Conservation (phyloP, 345 rosid species). For the Chamaenerion angustifolium region DNA sequence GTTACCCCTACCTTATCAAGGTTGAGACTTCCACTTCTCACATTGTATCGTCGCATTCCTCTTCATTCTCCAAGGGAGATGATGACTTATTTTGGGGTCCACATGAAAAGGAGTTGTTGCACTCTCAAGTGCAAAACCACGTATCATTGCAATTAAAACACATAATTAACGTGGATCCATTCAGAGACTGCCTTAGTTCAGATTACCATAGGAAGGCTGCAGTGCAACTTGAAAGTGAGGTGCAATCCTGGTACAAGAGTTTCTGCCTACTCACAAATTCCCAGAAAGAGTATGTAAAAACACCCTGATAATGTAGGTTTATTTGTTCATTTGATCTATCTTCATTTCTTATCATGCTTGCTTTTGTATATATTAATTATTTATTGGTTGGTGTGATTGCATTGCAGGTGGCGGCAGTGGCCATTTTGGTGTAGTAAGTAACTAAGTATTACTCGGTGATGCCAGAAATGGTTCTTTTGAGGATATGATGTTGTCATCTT, state of each 20-base stretch:
- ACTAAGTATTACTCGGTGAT: no score
- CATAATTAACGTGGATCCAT: constrained; percentile 27
- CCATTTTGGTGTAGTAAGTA: constrained; percentile 18
- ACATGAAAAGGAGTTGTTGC: no score
- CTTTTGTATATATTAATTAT: no score
- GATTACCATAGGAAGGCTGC: constrained; percentile 65
- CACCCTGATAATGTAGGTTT: constrained; percentile 61
- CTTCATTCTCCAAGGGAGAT: no score
- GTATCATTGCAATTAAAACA: constrained; percentile 59
- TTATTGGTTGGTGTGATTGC: neutral
- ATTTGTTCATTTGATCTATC: no score
- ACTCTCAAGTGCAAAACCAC: constrained; percentile 53
- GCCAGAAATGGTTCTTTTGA: constrained; percentile 20
- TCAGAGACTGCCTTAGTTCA: constrained; percentile 30
- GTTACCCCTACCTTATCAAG: no score
- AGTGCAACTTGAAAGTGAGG: constrained; percentile 65
- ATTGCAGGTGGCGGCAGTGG: constrained; percentile 52
- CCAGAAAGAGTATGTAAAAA: constrained; percentile 55
- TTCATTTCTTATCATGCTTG: no score
- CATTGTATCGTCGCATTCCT: no score
- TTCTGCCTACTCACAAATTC: constrained; percentile 55
- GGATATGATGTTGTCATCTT: constrained; percentile 20
- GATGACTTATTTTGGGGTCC: no score
- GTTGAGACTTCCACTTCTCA: no score
- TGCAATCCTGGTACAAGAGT: constrained; percentile 53